phyloP scores from a whole-genome alignment of 2,329 filamentous ascomycete species.

The Venturia carpophila region DNA sequence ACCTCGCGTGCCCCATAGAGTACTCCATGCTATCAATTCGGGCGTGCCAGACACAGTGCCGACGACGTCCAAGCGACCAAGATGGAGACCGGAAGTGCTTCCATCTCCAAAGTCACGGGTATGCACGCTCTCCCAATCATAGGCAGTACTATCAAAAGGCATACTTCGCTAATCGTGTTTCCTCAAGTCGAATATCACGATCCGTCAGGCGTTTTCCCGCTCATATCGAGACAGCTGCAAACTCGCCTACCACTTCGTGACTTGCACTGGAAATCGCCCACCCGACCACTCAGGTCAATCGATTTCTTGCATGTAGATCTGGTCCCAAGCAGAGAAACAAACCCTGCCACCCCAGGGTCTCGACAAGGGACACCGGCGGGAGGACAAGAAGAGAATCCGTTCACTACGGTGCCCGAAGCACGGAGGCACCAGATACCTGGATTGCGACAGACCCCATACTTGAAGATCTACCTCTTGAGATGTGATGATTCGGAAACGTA shows the following conservation, averaged over 20 bases:
- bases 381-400: conserved; percentile 20
- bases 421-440: conserved; percentile 93
- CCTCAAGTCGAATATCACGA: conserved; percentile 89
- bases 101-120: conserved; percentile 47
- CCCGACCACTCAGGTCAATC: conserved; percentile 85
- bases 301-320: conserved; percentile 87
- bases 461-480: conserved; percentile 80
- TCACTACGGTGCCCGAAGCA: conserved; percentile 33
- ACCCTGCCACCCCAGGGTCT: conserved; percentile 26
- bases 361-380: conserved; percentile 13
- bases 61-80: too few relatives aligned
- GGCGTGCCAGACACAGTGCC: too few relatives aligned
- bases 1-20: not conserved
- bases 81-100: conserved; percentile 32
- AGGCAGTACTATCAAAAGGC: conserved; percentile 2
- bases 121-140: conserved; percentile 20
- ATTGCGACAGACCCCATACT: conserved; percentile 81
- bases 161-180: conserved; percentile 2
- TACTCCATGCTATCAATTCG: not conserved
- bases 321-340: conserved; percentile 46
- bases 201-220: conserved; percentile 77
- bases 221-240: conserved; percentile 69
- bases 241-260: conserved; percentile 79
- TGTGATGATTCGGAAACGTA: conserved; percentile 96
- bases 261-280: conserved; percentile 94